Evolutionary conservation across 106 monocot genomes (phyloP).

Genomic region (Dendrobium huoshanense): DNA sequence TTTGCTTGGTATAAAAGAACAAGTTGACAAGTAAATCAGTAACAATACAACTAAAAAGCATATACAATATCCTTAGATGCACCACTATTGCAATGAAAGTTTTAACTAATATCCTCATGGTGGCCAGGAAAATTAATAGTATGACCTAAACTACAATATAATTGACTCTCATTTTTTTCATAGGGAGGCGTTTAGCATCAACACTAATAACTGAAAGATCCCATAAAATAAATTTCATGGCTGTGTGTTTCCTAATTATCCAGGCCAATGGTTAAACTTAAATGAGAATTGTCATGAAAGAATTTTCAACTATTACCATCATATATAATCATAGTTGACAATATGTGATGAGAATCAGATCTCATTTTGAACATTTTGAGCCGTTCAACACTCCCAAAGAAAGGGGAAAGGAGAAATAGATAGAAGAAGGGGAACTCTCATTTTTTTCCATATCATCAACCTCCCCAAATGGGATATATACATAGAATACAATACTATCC

Average conservation of each 20-base stretch:
- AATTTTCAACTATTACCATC: background rate
- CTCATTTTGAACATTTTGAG: no score
- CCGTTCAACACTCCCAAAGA: no score
- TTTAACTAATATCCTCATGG: background rate
- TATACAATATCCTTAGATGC: background rate
- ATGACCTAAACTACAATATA: background rate
- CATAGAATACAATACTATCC: no score
- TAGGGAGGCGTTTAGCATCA: background rate
- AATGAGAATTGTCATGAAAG: background rate
- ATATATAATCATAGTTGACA: background rate
- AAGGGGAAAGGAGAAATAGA: no score
- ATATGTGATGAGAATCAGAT: background rate
- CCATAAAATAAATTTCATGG: background rate
- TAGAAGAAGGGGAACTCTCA: no score
- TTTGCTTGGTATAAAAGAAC: background rate
- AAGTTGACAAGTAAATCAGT: background rate
- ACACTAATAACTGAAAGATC: background rate
- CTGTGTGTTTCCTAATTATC: background rate
- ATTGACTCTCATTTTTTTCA: background rate
- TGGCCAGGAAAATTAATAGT: background rate
- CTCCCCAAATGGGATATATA: no score
- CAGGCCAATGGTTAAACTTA: background rate
- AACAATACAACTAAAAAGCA: background rate
- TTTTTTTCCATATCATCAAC: no score
- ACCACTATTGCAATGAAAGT: background rate